Percentiles rank a stretch among this genome's conserved stretches.
Conservation (phyloP, 1,139 yeast genomes). For the Candida anutae region DNA sequence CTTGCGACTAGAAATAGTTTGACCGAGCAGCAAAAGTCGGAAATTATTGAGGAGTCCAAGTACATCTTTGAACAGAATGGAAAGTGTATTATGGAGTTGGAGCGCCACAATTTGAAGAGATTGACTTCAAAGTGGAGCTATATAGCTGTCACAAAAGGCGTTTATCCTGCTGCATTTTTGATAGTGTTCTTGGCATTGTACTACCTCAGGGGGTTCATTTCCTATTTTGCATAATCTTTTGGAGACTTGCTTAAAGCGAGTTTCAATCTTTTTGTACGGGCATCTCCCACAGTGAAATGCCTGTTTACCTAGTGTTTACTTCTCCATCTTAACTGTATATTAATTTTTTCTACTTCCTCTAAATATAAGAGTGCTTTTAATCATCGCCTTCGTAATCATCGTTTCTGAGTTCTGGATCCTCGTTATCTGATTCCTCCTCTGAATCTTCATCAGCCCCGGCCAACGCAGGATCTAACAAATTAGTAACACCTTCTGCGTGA, state of each 20-base stretch:
- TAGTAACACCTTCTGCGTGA: constrained; percentile 36
- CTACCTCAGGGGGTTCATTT: constrained; percentile 24
- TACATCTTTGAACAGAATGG: constrained; percentile 60
- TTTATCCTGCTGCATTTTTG: constrained; percentile 26
- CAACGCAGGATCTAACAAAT: constrained; percentile 19
- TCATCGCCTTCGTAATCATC: constrained; percentile 2
- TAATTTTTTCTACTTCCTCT: too few species aligned
- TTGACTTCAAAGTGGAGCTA: constrained; percentile 52
- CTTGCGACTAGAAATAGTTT: constrained; percentile 61
- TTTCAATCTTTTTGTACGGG: too few species aligned
- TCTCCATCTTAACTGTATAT: too few species aligned
- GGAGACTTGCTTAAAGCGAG: too few species aligned
- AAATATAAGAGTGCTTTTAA: background rate
- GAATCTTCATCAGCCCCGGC: constrained; percentile 6
- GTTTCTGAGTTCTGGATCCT: constrained; percentile 1
- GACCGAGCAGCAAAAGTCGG: constrained; percentile 62
- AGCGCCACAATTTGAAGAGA: constrained; percentile 50
- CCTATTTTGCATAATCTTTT: too few species aligned
- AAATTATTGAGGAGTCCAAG: constrained; percentile 60
- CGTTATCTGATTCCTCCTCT: constrained; percentile 1
- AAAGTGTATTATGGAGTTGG: constrained; percentile 56
- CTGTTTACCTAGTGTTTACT: too few species aligned
- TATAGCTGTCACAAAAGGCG: constrained; percentile 43
- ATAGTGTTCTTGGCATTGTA: constrained; percentile 17
- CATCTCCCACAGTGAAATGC: too few species aligned